These are phyloP conservation scores for Cymodocea nodosa DNA, from an alignment of 116 monocot species.

Conservation along the genomic window DNA sequence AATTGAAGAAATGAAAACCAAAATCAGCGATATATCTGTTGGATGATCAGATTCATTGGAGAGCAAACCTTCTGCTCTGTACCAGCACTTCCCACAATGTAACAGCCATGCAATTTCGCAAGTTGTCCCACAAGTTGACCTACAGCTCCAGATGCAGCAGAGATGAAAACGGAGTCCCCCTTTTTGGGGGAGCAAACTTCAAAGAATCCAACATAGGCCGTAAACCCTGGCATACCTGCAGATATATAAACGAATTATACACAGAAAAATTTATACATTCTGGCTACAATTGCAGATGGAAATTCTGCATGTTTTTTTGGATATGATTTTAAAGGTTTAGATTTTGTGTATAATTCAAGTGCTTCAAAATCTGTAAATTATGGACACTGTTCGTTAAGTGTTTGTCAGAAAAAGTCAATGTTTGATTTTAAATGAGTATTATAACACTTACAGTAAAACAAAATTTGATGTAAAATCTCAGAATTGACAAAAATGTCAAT, in stretches of 20 bases:
- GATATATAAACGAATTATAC: background rate
- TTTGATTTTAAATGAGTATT: no score
- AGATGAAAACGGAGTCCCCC: conserved; percentile 49
- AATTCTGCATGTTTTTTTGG: no score
- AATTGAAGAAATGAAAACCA: background rate
- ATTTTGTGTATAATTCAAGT: no score
- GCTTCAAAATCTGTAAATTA: no score
- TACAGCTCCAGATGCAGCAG: conserved; percentile 70
- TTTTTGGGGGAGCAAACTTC: conserved; percentile 51
- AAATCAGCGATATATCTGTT: no score
- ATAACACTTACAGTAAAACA: no score
- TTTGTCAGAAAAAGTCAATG: no score
- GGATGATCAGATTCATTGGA: no score
- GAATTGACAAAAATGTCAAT: no score
- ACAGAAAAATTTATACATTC: background rate
- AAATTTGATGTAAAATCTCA: no score
- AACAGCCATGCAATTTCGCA: conserved; percentile 59
- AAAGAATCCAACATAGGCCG: conserved; percentile 53
- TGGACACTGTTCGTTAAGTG: no score
- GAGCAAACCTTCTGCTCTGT: conserved; percentile 35
- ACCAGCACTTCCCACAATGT: conserved; percentile 69
- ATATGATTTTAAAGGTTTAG: no score
- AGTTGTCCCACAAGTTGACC: conserved; percentile 71
- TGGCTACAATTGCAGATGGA: background rate
- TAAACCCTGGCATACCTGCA: conserved; percentile 62